Base-by-base conservation (phyloP, 305 asterid genomes). In the Caryopteris hybrid region DNA sequence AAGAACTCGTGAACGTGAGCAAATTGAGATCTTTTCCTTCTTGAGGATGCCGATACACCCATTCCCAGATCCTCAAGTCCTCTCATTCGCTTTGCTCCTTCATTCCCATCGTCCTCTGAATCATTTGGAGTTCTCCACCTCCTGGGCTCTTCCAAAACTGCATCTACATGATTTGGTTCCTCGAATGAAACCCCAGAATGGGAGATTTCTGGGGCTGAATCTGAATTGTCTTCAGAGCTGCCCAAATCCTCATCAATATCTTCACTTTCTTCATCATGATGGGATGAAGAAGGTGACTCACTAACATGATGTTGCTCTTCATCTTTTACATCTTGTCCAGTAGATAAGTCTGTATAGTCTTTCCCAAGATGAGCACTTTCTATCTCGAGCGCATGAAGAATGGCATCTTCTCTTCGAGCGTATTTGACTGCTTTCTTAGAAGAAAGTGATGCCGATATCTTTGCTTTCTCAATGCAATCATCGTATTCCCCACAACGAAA, bases 331-430 rank as follows among this genome's bases (percentile, higher is more conserved):
- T 68, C 70, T 61, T 56, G 74, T 56, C 61, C 56, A 6, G 75
- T 21, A 46, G 75, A 33, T 33, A 56, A 61, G 52, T 59, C 63
- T 5, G 66, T 64, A 50, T 42, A 74, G 75, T 75, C 80, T 73
- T 79, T 80, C 14, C 74, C 89, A 14, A 86, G 80, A 70, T 67
- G 82, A 75, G 90, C 83, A 47, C 74, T 83, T 85, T 91, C 95
- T 51, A 91, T 76, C 83, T 84, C 85, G 42, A 91, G 96, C 20
- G 98, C 98, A 9, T 87, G 94, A 63, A 91, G 82, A 66, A 91
- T 91, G 74, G 98, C 98, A 70, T 87, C 90, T 67, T 91, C 96
- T 79, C 95, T 83, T 36, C 90, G 83, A 64, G 98, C 98, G 72
- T 89, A 89, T 76, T 84, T 91, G 63, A 81, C 88, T 36, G 82